Evolutionary conservation across 257 asterid genomes (phyloP), one percentile per base, ranked within the genome.

Genomic region (Salvia miltiorrhiza): DNA sequence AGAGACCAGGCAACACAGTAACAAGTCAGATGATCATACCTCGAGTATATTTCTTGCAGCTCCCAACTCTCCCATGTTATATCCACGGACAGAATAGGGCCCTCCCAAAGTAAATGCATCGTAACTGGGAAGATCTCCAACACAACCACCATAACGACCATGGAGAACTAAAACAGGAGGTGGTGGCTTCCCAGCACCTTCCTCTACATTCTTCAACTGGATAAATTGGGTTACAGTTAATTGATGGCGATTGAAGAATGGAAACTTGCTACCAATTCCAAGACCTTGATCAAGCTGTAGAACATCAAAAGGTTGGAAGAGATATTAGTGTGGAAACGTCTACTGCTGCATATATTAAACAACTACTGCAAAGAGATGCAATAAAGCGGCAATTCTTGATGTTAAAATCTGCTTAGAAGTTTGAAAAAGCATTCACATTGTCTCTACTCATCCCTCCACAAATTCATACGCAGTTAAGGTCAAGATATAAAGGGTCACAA

Each of bases 51-150:
- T 87, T 82, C 97, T 83, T 41, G 99, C 95, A 16, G 97, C 97
- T 56, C 97, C 99, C 66, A 94, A 78, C 86, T 94, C 99, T 67
- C 99, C 99, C 97, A 94, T 87, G 79, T 87, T 91, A 77, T 94
- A 94, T 56, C 99, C 97, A 63, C 99, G 80, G 3, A 91, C 97
- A 10, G 99, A 91, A 67, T 94, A 88, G 52, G 97, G 99, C 21
- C 99, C 99, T n/a, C 97, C 99, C 63, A 94, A 83, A 28, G 97
- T 85, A 69, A 94, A 94, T 47, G 97, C 97, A 70, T 94, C 99
- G 62, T 94, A 88, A 67, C 97, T 91, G 28, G 99, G 96, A 81
- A 94, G 97, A 78, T 94, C 97, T 24, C 99, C 99, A 23, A 94
- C 95, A 69, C 99, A 94, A 16, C 97, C 97, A 70, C 98, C 97